Base-by-base conservation (phyloP, 257 asterid species). In the Linaria vulgaris region DNA sequence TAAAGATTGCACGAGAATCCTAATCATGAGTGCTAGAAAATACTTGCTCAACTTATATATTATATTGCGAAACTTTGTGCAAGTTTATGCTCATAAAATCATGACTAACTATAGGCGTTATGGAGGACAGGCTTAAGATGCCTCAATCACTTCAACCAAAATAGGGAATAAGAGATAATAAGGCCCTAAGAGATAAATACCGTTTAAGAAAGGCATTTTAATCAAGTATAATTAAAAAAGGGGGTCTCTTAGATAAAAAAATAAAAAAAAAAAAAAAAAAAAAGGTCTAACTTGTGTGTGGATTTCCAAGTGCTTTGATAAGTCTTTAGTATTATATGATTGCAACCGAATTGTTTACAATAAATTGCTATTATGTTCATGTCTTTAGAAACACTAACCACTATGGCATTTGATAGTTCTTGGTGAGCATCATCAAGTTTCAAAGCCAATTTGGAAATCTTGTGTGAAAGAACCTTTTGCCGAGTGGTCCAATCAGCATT, bases 371-470 rank as follows among this genome's bases (percentile, higher is more conserved):
- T 61, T 37, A 52, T 27, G 54, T 14, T 61, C 25, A 27, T 46
- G 44, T 59, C 69, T 19, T 54, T 58, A 62, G 72, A 70, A 69
- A 68, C 27, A 78, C 97, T 90, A 78, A 94, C 97, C 77, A 94
- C 99, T 49, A 94, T 90, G 10, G 88, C 89, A 73, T 94, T 94
- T 68, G 99, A 90, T 68, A 94, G 73, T 63, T 94, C 99, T 76
- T 79, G 74, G 79, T 94, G 99, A 30, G 99, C 97, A 82, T 86
- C 96, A 74, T 94, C 97, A 78, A 94, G 99, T 86, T 90, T 94
- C 76, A 94, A 69, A 41, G 97, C 99, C 82, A 81, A 73, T 85
- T 94, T 94, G 54, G 99, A 79, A 72, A 94, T 87, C 79, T 84
- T 94, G 81, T 94, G 99, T 0, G 99, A 94, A 43, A 90, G 95